Evolutionary conservation across 2,329 filamentous ascomycete genomes (phyloP).

Genomic region (Hypoxylon sp.): DNA sequence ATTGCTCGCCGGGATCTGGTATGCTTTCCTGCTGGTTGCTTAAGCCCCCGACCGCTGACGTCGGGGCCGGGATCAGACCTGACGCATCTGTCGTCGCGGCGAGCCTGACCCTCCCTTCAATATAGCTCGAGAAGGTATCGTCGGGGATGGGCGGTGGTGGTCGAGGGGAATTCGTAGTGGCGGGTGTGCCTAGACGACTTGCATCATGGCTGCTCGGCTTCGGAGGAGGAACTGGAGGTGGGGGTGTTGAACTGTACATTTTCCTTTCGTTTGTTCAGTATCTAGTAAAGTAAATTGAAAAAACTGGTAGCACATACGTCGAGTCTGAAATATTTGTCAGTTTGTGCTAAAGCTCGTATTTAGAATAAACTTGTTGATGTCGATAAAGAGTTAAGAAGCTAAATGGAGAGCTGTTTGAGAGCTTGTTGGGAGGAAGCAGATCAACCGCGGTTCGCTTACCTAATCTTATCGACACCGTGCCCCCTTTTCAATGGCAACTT

Average conservation of each 20-base stretch:
- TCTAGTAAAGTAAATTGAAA: too few species aligned
- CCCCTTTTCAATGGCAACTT: too few species aligned
- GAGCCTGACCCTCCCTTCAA: constrained; percentile 38
- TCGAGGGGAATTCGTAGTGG: constrained; percentile 56
- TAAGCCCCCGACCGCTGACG: constrained; percentile 37
- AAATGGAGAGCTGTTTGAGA: too few species aligned
- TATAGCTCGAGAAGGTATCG: constrained; percentile 37
- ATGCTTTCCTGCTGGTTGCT: constrained; percentile 48
- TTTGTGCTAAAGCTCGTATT: neutral
- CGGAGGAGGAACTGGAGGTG: constrained; percentile 74
- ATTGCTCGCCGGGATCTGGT: constrained; percentile 72
- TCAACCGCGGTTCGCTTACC: too few species aligned
- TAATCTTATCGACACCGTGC: too few species aligned
- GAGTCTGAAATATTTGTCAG: neutral
- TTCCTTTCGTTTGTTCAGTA: constrained; percentile 1
- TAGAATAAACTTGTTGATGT: too few species aligned
- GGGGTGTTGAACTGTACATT: constrained; percentile 56
- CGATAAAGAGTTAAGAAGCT: too few species aligned
- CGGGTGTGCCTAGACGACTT: constrained; percentile 72
- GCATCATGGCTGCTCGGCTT: constrained; percentile 75
- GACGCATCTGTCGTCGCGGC: constrained; percentile 40
- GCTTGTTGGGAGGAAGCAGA: too few species aligned
- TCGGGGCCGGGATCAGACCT: constrained; percentile 44
- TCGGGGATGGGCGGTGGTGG: constrained; percentile 53
- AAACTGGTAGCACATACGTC: neutral